These are phyloP conservation scores for Lichtheimia hyalospora DNA, from an alignment of 371 early-diverging fungal genomes.

Conservation along the genomic window DNA sequence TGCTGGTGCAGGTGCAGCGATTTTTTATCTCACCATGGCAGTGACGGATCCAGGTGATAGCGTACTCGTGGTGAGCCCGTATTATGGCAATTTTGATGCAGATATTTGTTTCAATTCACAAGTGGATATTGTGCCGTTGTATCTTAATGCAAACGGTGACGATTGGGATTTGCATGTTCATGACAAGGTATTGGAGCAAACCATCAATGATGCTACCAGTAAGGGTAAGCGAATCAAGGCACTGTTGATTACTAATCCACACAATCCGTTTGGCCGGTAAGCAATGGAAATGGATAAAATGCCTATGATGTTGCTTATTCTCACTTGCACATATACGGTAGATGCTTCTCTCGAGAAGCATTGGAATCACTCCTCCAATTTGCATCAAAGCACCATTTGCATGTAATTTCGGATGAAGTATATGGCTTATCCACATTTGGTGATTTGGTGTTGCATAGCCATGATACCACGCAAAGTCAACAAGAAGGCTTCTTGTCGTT, in stretches of 20 bases:
- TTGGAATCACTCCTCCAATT: constrained; percentile 60
- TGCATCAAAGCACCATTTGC: constrained; percentile 61
- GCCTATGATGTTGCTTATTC: not conserved
- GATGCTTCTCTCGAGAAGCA: constrained; percentile 51
- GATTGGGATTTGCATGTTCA: constrained; percentile 34
- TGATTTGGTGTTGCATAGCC: constrained; percentile 15
- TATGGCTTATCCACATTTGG: constrained; percentile 74
- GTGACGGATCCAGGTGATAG: constrained; percentile 74
- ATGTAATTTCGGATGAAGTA: constrained; percentile 78
- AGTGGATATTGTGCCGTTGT: constrained; percentile 47
- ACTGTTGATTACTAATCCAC: constrained; percentile 66
- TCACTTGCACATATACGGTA: not conserved
- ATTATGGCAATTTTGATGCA: constrained; percentile 72
- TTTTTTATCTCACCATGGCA: constrained; percentile 60
- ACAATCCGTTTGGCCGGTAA: constrained; percentile 65
- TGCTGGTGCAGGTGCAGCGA: constrained; percentile 70
- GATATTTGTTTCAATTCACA: constrained; percentile 58
- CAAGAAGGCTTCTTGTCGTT: constrained; percentile 53
- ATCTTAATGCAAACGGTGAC: constrained; percentile 20
- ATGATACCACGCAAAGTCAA: too few species aligned
- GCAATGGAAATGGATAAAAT: not conserved
- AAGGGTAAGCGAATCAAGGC: constrained; percentile 49
- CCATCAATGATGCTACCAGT: not conserved
- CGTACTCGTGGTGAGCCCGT: constrained; percentile 70
- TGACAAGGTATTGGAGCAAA: constrained; percentile 38